Conservation (phyloP, 2,329 filamentous ascomycete genomes). For the Fusarium ambrosium region DNA sequence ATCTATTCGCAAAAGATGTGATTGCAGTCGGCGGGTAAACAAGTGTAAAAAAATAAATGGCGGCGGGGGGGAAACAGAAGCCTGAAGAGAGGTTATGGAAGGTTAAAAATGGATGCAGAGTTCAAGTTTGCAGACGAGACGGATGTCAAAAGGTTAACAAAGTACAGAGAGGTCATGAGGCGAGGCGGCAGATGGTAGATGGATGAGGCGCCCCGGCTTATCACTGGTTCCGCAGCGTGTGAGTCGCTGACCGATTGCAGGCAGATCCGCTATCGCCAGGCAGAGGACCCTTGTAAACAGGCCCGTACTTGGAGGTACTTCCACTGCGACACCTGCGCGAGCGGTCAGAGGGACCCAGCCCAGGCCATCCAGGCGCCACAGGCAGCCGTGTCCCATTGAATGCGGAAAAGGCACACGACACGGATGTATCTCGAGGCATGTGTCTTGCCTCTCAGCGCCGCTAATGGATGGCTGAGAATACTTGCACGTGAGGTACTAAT, state of each 20-base stretch:
- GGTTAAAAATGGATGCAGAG: conserved; percentile 36
- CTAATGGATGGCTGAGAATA: conserved; percentile 16
- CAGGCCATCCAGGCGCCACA: conserved; percentile 39
- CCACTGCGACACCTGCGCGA: conserved; percentile 14
- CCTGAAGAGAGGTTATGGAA: conserved; percentile 19
- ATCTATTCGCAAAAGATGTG: conserved; percentile 12
- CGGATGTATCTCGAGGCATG: conserved; percentile 21
- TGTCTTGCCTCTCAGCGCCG: background rate
- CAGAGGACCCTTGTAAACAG: conserved; percentile 36
- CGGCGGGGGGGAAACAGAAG: conserved; percentile 15
- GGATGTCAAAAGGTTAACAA: conserved; percentile 27
- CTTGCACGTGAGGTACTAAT: conserved; percentile 39
- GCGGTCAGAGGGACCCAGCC: conserved; percentile 41
- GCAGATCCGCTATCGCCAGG: conserved; percentile 38
- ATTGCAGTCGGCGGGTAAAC: conserved; percentile 4
- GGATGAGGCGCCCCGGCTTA: conserved; percentile 44
- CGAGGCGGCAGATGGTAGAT: conserved; percentile 42
- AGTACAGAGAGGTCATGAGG: conserved; percentile 46
- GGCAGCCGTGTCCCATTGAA: conserved; percentile 31
- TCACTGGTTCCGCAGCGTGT: conserved; percentile 39
- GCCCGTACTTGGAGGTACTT: conserved; percentile 20
- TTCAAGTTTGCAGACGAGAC: conserved; percentile 28
- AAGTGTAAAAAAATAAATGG: conserved; percentile 8
- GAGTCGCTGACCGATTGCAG: conserved; percentile 46
- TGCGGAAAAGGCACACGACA: conserved; percentile 38